Base-by-base conservation (phyloP, 1,139 yeast genomes). In the Scheffersomyces insectosa region DNA sequence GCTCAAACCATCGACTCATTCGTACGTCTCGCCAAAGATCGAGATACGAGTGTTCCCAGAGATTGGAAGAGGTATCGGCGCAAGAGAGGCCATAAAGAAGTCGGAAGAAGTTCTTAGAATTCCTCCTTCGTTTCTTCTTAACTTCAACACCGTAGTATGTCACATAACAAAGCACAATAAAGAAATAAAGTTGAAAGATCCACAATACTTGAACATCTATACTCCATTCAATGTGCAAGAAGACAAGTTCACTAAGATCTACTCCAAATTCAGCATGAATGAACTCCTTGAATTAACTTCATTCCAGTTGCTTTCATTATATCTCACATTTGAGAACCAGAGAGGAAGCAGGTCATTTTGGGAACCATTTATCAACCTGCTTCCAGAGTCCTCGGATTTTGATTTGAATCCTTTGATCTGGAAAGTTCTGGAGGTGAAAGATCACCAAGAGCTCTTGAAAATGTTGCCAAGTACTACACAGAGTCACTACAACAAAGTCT, bases 1-100 rank as follows among this genome's bases (percentile, higher is more conserved):
- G 4, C 38, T 48, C 10, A 44, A 50, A 36, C 61, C 62, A 4
- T 56, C 63, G 1, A 47, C 57, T 1, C 58, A 57, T 39, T 51
- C 68, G 1, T 65, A 52, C 44, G 59, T 70, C 12, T 67, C 73
- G 3, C 60, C 68, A 7, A 63, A 61, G 40, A 50, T 68, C 15
- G 53, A 48, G 8, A 67, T 70, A n/a, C 51, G 52, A 28, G 62
- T 62, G 33, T 55, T 51, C 30, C 44, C 47, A 8, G 57, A 63
- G 9, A 74, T 80, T 31, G 96, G 96, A 27, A 74, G 91, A 62
- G 88, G 90, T 49, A 73, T 88, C 29, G 68, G 73, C 36, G 78
- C 82, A 4, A 47, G 44, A 0, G 60, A 59, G 0, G 39, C 42
- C 4, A 57, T 87, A 28, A 51, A 51, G 12, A 52, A 56, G 8